A percentile compares a stretch with the other conserved stretches of the same genome.
Conservation (phyloP, 75 land plant genomes). For the Picea sitchensis region DNA sequence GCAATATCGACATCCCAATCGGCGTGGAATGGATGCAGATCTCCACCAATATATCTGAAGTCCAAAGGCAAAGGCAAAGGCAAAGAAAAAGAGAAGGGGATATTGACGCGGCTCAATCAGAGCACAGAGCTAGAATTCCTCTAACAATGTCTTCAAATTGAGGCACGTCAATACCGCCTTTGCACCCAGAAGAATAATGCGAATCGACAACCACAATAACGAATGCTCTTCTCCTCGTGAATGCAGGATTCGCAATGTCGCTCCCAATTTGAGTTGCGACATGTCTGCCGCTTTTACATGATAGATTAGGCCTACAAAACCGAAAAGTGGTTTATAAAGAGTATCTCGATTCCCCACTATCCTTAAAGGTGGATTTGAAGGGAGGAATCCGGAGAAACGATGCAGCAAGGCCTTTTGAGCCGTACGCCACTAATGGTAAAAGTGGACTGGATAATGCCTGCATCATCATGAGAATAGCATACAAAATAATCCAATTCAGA, state of each 20-base stretch:
- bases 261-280: background rate
- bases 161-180: conserved; percentile 13
- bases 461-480: background rate
- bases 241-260: too few species aligned
- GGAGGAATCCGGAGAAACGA: too few species aligned
- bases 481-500: background rate
- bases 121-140: conserved; percentile 7
- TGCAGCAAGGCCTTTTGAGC: too few species aligned
- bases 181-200: background rate
- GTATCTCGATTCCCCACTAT: background rate
- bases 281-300: background rate
- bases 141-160: conserved; percentile 13
- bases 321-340: background rate
- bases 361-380: background rate
- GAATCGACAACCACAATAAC: too few species aligned
- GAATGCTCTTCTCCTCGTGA: background rate
- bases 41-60: background rate
- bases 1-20: too few species aligned
- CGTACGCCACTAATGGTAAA: too few species aligned
- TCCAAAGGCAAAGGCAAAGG: background rate
- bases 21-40: too few species aligned
- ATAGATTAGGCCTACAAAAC: background rate
- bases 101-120: conserved; percentile 15
- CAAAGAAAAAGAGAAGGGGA: background rate
- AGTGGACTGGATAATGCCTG: too few species aligned